Percentiles rank a stretch among this genome's conserved stretches.
Conservation (phyloP, 192 early-diverging fungal genomes). For the Gigaspora rosea region DNA sequence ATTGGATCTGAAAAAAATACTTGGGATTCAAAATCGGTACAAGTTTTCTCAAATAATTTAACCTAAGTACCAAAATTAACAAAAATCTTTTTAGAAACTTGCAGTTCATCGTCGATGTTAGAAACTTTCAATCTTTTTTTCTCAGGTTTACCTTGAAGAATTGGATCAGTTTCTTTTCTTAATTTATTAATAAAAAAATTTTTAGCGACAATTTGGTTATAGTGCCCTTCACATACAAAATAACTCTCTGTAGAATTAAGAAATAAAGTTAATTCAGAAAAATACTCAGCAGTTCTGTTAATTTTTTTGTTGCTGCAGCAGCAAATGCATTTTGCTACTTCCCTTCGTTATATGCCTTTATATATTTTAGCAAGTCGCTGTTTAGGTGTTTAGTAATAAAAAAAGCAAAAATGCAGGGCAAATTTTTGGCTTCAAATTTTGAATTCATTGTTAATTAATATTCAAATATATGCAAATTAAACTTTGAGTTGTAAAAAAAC, state of each 20-base stretch:
- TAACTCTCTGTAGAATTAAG: constrained; percentile 13
- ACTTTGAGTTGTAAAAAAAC: too few species aligned
- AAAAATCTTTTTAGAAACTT: too few species aligned
- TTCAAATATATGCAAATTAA: too few species aligned
- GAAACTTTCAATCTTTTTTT: constrained; percentile 11
- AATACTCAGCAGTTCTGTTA: too few species aligned
- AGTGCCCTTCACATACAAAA: constrained; percentile 1
- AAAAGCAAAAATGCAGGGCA: too few species aligned
- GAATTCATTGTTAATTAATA: too few species aligned
- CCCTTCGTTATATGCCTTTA: background rate
- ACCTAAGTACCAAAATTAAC: too few species aligned
- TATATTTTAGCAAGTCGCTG: background rate
- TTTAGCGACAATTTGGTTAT: background rate
- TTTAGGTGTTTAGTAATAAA: background rate
- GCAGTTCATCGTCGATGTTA: background rate
- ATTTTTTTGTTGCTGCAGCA: background rate
- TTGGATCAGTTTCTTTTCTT: background rate
- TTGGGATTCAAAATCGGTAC: background rate
- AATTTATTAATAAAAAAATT: constrained; percentile 14
- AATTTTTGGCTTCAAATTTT: too few species aligned
- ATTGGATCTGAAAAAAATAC: background rate
- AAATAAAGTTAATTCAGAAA: background rate
- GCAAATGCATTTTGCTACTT: constrained; percentile 3
- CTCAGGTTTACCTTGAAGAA: constrained; percentile 3
- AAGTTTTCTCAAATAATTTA: background rate